Evolutionary conservation across 2,329 filamentous ascomycete genomes (phyloP), one percentile per base, ranked within the genome.

Genomic region (Monilinia laxa): DNA sequence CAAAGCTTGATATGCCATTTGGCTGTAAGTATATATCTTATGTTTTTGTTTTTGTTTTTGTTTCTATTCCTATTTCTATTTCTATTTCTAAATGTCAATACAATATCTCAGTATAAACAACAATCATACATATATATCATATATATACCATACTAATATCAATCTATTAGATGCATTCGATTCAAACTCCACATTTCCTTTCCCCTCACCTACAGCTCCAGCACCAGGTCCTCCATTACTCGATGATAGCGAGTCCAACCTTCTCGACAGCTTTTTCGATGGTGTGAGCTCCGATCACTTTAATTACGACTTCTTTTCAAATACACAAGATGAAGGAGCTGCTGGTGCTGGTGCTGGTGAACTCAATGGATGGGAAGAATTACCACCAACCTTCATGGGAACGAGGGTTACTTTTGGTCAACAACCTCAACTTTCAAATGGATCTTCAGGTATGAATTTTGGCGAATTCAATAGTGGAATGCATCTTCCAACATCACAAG

Each of bases 341-440:
- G 72, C 31, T 35, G 31, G 31, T 35, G 28, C 28, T 28, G 31
- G 31, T 35, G 31, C 31, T 35, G 31, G 31, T 35, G 31, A 35
- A 35, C 31, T 35, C 31, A 35, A 35, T 35, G 78, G 80, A 65
- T 87, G 84, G 85, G 76, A 81, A 57, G 84, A 86, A 67, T 78
- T 89, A 25, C 88, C 87, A 6, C 87, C 87, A 1, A 82, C 82
- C 59, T 87, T 90, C 70, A 84, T 90, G 78, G 87, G 87, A 62
- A 86, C 87, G 16, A 81, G 84, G 1, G 89, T 87, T 25, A 89
- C 86, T 3, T 84, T 85, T 70, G 86, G 87, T 23, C 82, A 85
- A 60, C 74, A 74, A 66, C 68, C 74, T n/a, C 69, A 70, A 40
- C 68, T 65, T 23, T 57, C 65, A 11, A 70, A 73, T 53, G 67